Conservation (phyloP, 2,329 filamentous ascomycete species). For the Monilinia fructigena region DNA sequence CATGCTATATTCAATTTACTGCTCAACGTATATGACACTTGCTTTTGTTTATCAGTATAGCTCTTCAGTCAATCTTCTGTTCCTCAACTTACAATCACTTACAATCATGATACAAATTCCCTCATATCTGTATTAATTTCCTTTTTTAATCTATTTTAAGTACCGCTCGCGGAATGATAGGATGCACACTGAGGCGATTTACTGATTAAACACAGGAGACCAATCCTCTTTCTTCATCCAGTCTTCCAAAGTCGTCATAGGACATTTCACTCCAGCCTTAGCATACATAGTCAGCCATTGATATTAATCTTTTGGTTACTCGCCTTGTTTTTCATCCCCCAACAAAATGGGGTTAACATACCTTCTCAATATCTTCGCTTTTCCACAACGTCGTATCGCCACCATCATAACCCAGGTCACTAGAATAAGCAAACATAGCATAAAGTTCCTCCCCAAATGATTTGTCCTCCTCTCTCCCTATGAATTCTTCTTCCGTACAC, state of each 20-base stretch:
- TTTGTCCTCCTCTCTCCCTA: slow-evolving; percentile 38
- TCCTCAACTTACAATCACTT: background rate
- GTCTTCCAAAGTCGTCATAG: slow-evolving; percentile 11
- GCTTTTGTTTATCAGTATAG: background rate
- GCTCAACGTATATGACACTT: background rate
- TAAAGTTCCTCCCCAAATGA: slow-evolving; percentile 36
- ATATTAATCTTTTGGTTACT: background rate
- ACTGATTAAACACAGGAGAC: slow-evolving; percentile 4
- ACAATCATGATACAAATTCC: background rate
- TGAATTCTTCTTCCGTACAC: slow-evolving; percentile 29
- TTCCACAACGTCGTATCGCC: slow-evolving; percentile 37
- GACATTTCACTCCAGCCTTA: slow-evolving; percentile 18
- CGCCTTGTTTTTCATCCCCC: background rate
- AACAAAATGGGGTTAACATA: background rate
- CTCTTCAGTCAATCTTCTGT: background rate
- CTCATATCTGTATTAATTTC: background rate
- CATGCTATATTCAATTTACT: background rate
- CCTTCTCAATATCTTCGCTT: slow-evolving; percentile 26
- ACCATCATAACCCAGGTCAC: slow-evolving; percentile 42
- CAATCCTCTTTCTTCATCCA: slow-evolving; percentile 13
- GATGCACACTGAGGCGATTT: background rate
- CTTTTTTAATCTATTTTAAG: background rate
- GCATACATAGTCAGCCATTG: background rate
- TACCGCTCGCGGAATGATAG: no score
- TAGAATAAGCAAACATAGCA: slow-evolving; percentile 38